These are phyloP conservation scores for Fusarium camptoceras DNA, from an alignment of 2,329 filamentous ascomycete species.

Conservation along the genomic window DNA sequence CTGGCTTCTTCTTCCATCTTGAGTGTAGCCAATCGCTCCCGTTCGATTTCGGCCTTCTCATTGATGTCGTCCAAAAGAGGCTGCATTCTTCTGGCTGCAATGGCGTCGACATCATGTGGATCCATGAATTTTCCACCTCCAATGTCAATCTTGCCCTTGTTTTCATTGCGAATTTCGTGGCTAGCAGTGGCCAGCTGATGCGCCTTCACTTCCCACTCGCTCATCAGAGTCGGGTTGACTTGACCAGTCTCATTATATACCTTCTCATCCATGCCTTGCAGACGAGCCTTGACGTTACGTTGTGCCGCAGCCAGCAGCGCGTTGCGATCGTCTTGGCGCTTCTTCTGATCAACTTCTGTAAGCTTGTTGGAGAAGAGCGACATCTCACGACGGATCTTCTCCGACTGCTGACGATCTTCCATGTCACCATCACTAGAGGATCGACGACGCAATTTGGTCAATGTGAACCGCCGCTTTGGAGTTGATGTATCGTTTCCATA, in stretches of 20 bases:
- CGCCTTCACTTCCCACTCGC: slow-evolving; percentile 84
- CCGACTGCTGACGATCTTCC: slow-evolving; percentile 75
- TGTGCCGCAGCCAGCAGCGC: slow-evolving; percentile 82
- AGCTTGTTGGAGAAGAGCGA: slow-evolving; percentile 77
- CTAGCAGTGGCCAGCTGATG: slow-evolving; percentile 75
- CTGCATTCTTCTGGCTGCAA: slow-evolving; percentile 81
- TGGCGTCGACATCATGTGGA: slow-evolving; percentile 79
- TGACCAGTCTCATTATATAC: slow-evolving; percentile 82
- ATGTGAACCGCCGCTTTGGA: slow-evolving; percentile 58
- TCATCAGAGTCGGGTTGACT: slow-evolving; percentile 73
- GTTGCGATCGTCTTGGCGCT: slow-evolving; percentile 80
- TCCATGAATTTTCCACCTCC: slow-evolving; percentile 86
- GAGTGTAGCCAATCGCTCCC: slow-evolving; percentile 74
- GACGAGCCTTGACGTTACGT: slow-evolving; percentile 82
- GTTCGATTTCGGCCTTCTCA: slow-evolving; percentile 78
- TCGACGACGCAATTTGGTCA: slow-evolving; percentile 69
- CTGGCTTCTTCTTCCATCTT: slow-evolving; percentile 69
- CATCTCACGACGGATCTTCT: slow-evolving; percentile 82
- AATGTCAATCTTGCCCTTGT: slow-evolving; percentile 71
- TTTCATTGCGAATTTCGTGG: slow-evolving; percentile 68
- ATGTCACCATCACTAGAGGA: slow-evolving; percentile 75
- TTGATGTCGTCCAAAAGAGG: slow-evolving; percentile 88
- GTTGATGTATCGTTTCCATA: slow-evolving; percentile 68
- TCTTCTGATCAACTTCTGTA: slow-evolving; percentile 76
- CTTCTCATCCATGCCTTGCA: slow-evolving; percentile 85